These are phyloP conservation scores for Gaultheria prostrata DNA, from an alignment of 148 eudicot genomes.

Conservation along the genomic window DNA sequence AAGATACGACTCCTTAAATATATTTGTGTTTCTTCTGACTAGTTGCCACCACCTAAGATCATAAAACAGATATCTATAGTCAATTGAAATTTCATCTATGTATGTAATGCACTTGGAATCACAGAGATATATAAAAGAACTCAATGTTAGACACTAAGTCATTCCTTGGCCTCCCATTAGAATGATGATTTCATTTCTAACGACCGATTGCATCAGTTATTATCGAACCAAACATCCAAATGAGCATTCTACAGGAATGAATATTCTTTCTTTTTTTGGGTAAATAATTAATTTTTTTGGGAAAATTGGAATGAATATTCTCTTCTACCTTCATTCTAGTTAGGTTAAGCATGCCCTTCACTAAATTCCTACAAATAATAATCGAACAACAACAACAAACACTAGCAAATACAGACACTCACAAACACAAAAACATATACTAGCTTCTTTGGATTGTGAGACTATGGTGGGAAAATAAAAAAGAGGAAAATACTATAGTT, in stretches of 20 bases:
- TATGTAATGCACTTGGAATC: background rate
- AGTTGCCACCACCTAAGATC: background rate
- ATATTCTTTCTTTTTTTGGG: too few relatives aligned
- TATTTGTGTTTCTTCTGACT: background rate
- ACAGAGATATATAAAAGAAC: background rate
- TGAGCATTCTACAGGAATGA: background rate
- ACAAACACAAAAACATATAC: background rate
- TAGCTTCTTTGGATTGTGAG: background rate
- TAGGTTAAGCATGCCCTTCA: background rate
- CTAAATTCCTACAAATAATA: background rate
- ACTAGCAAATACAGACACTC: background rate
- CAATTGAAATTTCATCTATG: background rate
- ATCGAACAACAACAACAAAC: background rate
- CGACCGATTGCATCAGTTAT: background rate
- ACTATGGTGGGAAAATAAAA: background rate
- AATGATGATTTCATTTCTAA: background rate
- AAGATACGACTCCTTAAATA: background rate
- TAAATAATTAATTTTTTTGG: too few relatives aligned
- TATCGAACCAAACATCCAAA: background rate
- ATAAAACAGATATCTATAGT: background rate
- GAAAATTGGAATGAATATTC: background rate
- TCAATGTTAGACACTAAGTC: background rate
- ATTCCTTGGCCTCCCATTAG: background rate
- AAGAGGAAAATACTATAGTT: background rate
- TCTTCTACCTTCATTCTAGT: background rate